A percentile compares a stretch with the other conserved stretches of the same genome.
These are phyloP conservation scores for Plectosphaerella cucumerina DNA, from an alignment of 2,329 filamentous ascomycete species.

Conservation along the genomic window DNA sequence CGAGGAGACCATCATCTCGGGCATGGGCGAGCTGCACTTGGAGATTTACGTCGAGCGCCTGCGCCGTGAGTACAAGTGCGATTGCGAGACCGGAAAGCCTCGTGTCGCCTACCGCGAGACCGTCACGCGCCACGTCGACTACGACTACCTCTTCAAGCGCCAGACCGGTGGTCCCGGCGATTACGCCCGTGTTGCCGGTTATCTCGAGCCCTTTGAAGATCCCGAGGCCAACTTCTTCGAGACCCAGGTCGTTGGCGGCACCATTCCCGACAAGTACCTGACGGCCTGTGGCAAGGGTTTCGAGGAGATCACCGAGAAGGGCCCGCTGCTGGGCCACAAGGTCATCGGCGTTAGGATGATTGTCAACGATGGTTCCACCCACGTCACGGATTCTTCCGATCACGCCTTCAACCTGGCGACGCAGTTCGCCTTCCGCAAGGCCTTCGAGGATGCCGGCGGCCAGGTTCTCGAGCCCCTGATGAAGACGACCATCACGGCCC, in stretches of 20 bases:
- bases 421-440: slow-evolving; percentile 94
- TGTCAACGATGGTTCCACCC: slow-evolving; percentile 92
- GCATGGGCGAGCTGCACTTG: slow-evolving; percentile 96
- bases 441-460: slow-evolving; percentile 76
- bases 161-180: slow-evolving; percentile 95
- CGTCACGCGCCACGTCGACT: slow-evolving; percentile 72
- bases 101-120: slow-evolving; percentile 98
- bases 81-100: slow-evolving; percentile 91
- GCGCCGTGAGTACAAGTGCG: slow-evolving; percentile 92
- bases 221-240: slow-evolving; percentile 78
- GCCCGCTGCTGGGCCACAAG: slow-evolving; percentile 86
- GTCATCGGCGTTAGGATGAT: slow-evolving; percentile 89
- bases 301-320: slow-evolving; percentile 74
- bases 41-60: slow-evolving; percentile 98
- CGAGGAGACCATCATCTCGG: slow-evolving; percentile 95
- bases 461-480: slow-evolving; percentile 92
- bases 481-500: slow-evolving; percentile 96
- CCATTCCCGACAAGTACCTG: slow-evolving; percentile 93
- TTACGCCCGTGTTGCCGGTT: slow-evolving; percentile 88
- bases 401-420: slow-evolving; percentile 93
- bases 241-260: slow-evolving; percentile 80
- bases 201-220: slow-evolving; percentile 77
- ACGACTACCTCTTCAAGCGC: slow-evolving; percentile 92
- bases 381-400: slow-evolving; percentile 97
- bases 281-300: slow-evolving; percentile 96